Base-by-base conservation (phyloP, 345 rosid genomes). In the Citrus glauca region DNA sequence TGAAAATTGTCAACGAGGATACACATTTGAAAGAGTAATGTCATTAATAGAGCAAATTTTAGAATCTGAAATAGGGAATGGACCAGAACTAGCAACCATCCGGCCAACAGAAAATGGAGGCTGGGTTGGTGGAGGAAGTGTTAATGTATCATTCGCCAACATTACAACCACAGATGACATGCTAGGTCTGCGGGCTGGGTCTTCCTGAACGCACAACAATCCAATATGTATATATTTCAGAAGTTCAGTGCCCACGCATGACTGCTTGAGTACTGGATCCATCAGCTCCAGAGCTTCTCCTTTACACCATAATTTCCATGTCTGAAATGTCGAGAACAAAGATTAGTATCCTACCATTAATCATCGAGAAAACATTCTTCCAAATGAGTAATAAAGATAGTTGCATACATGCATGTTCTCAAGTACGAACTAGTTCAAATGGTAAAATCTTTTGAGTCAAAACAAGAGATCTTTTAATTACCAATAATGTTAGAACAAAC, bases 181-280 rank as follows among this genome's bases (percentile, higher is more conserved):
- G 24, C 13, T 75, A 17, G 79, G 79, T 1, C 60, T 60, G 9
- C 62, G 45, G 0, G 35, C 40, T 33, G 75, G 59, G 55, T 75
- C 71, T 75, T 80, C 75, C 14, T 80, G 82, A 32, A 80, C 35
- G 17, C 82, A 69, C 71, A 80, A 38, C 37, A 75, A 17, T 24
- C 71, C 60, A 4, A 80, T 60, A 33, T 80, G 82, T 25, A 69
- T 45, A 37, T 25, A 68, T 37, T 50, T 74, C 19, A 74, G 22
- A 7, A 69, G 62, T 69, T 74, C 38, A 32, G 19, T 17, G 20
- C 4, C 30, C 0, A 25, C 55, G 25, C 70, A 66, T 35, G 82
- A 56, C 30, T 73, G 73, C 20, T 8, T 7, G 22, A 79, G 40
- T 20, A 13, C 69, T 3, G 57, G 60, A 25, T 79, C 78, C 3